These are phyloP conservation scores for Sideroxylon spinosum DNA, from an alignment of 179 eudicot species.

Conservation along the genomic window DNA sequence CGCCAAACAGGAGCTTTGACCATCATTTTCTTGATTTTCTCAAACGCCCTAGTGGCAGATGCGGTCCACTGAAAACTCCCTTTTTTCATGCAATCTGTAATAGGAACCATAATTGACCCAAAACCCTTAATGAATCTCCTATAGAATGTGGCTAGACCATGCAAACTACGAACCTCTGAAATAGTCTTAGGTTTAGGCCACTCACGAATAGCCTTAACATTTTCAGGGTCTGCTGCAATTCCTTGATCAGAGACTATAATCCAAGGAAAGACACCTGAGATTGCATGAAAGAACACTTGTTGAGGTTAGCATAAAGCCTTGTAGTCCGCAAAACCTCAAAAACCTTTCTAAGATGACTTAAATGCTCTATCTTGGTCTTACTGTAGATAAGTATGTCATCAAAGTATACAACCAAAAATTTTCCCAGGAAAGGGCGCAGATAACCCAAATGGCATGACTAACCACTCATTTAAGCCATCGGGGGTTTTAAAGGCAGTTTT, in stretches of 20 bases:
- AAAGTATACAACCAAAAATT: neutral
- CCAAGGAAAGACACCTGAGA: neutral
- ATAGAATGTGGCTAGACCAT: neutral
- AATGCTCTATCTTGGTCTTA: neutral
- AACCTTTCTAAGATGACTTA: neutral
- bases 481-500: constrained; percentile 10
- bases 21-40: neutral
- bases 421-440: neutral
- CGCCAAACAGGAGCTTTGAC: neutral
- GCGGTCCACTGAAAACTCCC: neutral
- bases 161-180: neutral
- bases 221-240: neutral
- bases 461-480: constrained; percentile 5
- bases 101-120: constrained; percentile 1
- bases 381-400: neutral
- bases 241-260: neutral
- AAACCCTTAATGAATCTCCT: neutral
- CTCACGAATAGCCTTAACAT: neutral
- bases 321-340: neutral
- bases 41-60: neutral
- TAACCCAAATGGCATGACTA: neutral
- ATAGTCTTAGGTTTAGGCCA: neutral
- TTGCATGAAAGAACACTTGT: neutral
- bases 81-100: neutral
- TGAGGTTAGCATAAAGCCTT: neutral